phyloP scores from a whole-genome alignment of 257 asterid genomes.

The Mentha longifolia region DNA sequence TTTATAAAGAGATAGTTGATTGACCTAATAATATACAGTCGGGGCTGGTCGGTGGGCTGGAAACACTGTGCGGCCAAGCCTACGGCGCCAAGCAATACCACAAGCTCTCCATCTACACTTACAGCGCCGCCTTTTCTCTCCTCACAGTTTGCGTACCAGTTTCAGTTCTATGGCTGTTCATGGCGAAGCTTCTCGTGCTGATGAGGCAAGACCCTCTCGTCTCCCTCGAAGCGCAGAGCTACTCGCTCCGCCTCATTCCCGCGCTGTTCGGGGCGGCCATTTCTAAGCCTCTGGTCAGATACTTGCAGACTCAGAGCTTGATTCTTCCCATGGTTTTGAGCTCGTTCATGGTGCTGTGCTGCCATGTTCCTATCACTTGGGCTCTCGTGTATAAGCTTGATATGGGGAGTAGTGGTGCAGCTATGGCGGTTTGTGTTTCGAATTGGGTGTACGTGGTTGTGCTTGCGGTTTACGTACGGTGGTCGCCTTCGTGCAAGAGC shows the following conservation, averaged over 20 bases:
- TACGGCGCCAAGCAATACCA: conserved; percentile 63
- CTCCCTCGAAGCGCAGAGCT: conserved; percentile 49
- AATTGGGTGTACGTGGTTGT: conserved; percentile 58
- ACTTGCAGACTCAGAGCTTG: conserved; percentile 64
- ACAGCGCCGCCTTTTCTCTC: conserved; percentile 55
- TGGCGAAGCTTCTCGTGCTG: conserved; percentile 48
- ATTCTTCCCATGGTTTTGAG: conserved; percentile 53
- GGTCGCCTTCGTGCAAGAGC: conserved; percentile 46
- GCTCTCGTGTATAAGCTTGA: conserved; percentile 47
- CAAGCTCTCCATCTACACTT: conserved; percentile 51
- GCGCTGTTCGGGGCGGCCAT: conserved; percentile 54
- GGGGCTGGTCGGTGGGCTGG: conserved; percentile 64
- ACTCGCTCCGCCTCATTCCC: conserved; percentile 52
- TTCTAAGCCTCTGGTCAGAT: conserved; percentile 59
- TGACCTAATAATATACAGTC: conserved; percentile 36
- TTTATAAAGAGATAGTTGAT: too few relatives aligned
- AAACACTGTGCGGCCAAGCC: conserved; percentile 76
- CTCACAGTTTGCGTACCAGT: conserved; percentile 52
- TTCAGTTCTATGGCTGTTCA: conserved; percentile 52
- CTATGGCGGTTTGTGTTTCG: conserved; percentile 52
- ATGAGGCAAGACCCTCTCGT: conserved; percentile 57
- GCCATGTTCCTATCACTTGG: conserved; percentile 60
- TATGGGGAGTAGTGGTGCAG: conserved; percentile 53
- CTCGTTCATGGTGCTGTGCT: conserved; percentile 47
- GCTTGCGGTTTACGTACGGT: conserved; percentile 48